Evolutionary conservation across 2,329 filamentous ascomycete genomes (phyloP).

Genomic region (Cryphonectria carpinicola): DNA sequence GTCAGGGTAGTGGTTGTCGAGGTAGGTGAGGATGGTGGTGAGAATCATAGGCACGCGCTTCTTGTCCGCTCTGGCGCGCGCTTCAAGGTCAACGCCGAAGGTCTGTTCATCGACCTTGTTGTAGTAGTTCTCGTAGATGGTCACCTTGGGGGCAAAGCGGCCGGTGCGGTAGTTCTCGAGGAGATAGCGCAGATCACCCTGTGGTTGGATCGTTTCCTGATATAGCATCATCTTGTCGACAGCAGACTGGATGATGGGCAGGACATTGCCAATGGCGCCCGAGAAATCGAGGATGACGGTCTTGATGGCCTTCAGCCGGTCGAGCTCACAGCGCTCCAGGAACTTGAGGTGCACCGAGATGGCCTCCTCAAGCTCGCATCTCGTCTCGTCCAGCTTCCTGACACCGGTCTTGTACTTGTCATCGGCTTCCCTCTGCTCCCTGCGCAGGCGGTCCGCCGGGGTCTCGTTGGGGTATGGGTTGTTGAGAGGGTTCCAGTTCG

Average conservation of each 20-base stretch:
- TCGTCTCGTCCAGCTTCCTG: slow-evolving; percentile 82
- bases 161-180: slow-evolving; percentile 97
- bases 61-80: slow-evolving; percentile 86
- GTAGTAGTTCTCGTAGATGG: slow-evolving; percentile 98
- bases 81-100: slow-evolving; percentile 97
- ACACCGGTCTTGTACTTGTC: slow-evolving; percentile 91
- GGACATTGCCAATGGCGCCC: slow-evolving; percentile 95
- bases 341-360: slow-evolving; percentile 93
- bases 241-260: slow-evolving; percentile 91
- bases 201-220: slow-evolving; percentile 96
- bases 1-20: slow-evolving; percentile 96
- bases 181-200: slow-evolving; percentile 87
- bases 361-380: slow-evolving; percentile 93
- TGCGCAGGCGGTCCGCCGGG: slow-evolving; percentile 78
- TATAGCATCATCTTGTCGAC: slow-evolving; percentile 99
- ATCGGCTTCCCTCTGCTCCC: slow-evolving; percentile 88
- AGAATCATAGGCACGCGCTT: slow-evolving; percentile 94
- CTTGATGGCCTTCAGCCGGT: slow-evolving; percentile 96
- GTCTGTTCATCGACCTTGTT: slow-evolving; percentile 97
- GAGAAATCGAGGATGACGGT: slow-evolving; percentile 97
- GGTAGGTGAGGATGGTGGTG: slow-evolving; percentile 89
- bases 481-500: slow-evolving; percentile 91
- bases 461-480: slow-evolving; percentile 93
- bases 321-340: slow-evolving; percentile 95
- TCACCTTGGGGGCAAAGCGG: slow-evolving; percentile 85